phyloP scores from a whole-genome alignment of 176 grass and related monocot genomes.

The Musa beccarii region DNA sequence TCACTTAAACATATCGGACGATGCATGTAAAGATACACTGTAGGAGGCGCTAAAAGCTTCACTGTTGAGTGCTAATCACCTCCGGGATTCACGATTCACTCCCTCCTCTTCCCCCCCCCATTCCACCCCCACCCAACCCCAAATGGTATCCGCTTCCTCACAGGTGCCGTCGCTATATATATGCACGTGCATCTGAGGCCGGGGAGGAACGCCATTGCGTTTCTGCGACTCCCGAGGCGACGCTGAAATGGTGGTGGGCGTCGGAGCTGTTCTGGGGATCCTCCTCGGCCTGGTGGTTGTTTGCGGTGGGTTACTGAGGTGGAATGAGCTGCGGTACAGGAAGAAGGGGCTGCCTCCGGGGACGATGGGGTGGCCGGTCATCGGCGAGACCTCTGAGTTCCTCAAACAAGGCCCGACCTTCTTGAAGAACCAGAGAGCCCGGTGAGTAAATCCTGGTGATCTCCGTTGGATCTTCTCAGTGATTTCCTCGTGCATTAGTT shows the following conservation, averaged over 20 bases:
- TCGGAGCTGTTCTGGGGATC: not conserved
- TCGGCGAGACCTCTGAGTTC: constrained; percentile 21
- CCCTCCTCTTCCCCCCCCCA: too few relatives aligned
- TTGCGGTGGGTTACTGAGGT: constrained; percentile 16
- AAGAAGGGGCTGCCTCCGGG: constrained; percentile 22
- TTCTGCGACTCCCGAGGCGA: not conserved
- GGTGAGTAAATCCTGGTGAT: not conserved
- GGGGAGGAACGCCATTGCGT: too few relatives aligned
- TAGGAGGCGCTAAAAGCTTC: too few relatives aligned
- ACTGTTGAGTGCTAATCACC: too few relatives aligned
- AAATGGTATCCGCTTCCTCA: not conserved
- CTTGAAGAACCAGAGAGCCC: constrained; percentile 15
- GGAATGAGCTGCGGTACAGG: constrained; percentile 24
- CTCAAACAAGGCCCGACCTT: constrained; percentile 22
- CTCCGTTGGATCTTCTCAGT: not conserved
- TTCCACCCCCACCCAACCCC: too few relatives aligned
- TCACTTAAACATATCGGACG: too few relatives aligned
- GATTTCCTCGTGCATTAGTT: not conserved
- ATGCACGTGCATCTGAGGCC: not conserved
- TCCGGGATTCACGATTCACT: too few relatives aligned
- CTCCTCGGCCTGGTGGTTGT: not conserved
- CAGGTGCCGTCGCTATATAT: not conserved
- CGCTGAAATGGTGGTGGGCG: not conserved
- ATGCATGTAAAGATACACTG: too few relatives aligned
- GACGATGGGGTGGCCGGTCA: constrained; percentile 28